Conservation (phyloP, 768 basidiomycete genomes). For the Rickenella mellea region DNA sequence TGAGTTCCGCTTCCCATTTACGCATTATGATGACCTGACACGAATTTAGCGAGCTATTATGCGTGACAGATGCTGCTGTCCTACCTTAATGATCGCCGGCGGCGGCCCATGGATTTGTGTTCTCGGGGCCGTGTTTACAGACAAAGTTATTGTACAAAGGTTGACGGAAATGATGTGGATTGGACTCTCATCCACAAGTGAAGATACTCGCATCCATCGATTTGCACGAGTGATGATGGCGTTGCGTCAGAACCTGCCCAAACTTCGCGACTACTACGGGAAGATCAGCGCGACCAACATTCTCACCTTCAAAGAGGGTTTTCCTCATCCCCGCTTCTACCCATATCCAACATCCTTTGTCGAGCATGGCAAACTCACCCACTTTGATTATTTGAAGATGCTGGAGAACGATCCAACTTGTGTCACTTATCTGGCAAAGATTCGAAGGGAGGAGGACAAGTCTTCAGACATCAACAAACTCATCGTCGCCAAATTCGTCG, state of each 20-base stretch:
- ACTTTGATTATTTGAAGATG: constrained; percentile 13
- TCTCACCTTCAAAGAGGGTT: constrained; percentile 7
- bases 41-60: no score
- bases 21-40: no score
- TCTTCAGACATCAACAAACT: no score
- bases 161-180: constrained; percentile 24
- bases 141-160: constrained; percentile 19
- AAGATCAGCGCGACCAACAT: no score
- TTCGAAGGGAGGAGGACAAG: background rate
- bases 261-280: constrained; percentile 10
- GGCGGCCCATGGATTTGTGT: constrained; percentile 22
- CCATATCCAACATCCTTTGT: constrained; percentile 12
- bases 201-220: constrained; percentile 9
- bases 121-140: constrained; percentile 21
- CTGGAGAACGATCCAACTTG: constrained; percentile 13
- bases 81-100: constrained; percentile 20
- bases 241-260: constrained; percentile 9
- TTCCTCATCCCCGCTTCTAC: constrained; percentile 11
- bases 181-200: constrained; percentile 9
- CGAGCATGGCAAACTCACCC: background rate
- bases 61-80: constrained; percentile 16
- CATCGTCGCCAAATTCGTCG: constrained; percentile 29
- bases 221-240: constrained; percentile 15
- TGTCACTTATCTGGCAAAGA: constrained; percentile 15
- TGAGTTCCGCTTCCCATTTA: no score